Conservation (phyloP, 495 filamentous ascomycete genomes). For the Penicillium waksmanii region DNA sequence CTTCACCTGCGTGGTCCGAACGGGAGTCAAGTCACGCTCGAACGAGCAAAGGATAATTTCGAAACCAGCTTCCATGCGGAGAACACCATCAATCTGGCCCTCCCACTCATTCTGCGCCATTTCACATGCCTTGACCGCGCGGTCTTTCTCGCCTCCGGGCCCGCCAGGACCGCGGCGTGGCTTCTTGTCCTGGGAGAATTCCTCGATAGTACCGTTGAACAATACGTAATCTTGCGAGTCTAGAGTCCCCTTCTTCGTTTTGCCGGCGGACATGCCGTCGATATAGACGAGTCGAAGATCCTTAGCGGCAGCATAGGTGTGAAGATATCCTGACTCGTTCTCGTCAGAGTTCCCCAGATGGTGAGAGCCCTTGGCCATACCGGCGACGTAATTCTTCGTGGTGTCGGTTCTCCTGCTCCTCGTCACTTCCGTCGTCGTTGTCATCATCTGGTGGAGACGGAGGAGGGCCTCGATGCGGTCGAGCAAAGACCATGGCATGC, state of each 20-base stretch:
- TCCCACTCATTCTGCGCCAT: conserved; percentile 51
- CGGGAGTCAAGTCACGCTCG: conserved; percentile 38
- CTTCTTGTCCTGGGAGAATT: conserved; percentile 31
- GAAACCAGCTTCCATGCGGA: conserved; percentile 72
- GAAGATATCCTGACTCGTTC: conserved; percentile 51
- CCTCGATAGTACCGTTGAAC: conserved; percentile 31
- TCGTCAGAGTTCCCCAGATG: conserved; percentile 13
- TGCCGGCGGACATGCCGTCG: conserved; percentile 64
- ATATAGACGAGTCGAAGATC: conserved; percentile 61
- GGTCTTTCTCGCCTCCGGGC: conserved; percentile 36
- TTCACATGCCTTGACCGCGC: conserved; percentile 55
- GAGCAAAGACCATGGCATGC: conserved; percentile 61
- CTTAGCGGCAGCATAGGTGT: conserved; percentile 55
- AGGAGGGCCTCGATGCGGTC: conserved; percentile 21
- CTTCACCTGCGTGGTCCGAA: conserved; percentile 35
- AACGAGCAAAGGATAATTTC: conserved; percentile 73
- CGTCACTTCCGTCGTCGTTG: not conserved
- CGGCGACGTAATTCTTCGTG: conserved; percentile 28
- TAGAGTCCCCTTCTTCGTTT: conserved; percentile 60
- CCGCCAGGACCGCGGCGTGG: conserved; percentile 6
- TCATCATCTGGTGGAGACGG: conserved; percentile 4
- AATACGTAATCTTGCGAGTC: conserved; percentile 63
- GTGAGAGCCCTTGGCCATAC: not conserved
- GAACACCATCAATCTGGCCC: conserved; percentile 57
- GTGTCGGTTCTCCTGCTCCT: not conserved